A percentile compares a stretch with the other conserved stretches of the same genome.
Conservation (phyloP, 805 yeast species). For the Wickerhamiella allomyrinae region DNA sequence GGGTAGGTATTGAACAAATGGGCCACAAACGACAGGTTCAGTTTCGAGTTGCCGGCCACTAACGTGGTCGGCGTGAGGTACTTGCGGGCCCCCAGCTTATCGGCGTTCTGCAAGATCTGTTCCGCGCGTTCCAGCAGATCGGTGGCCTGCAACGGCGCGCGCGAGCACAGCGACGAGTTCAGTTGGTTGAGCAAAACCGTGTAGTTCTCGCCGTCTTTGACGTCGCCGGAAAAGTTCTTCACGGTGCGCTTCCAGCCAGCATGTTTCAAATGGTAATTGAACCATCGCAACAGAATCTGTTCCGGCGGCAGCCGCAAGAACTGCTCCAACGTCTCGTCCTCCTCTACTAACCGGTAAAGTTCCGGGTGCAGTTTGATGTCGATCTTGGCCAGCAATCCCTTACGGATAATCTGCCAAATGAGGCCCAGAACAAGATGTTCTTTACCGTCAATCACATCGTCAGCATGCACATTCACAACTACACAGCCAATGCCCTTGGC, state of each 20-base stretch:
- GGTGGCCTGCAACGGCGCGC: slow-evolving; percentile 61
- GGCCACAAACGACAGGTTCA: slow-evolving; percentile 94
- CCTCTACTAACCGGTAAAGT: slow-evolving; percentile 83
- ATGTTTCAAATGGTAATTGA: slow-evolving; percentile 86
- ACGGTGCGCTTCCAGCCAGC: slow-evolving; percentile 85
- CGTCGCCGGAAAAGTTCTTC: slow-evolving; percentile 71
- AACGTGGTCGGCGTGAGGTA: slow-evolving; percentile 86
- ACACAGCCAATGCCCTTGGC: slow-evolving; percentile 99
- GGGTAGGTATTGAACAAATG: slow-evolving; percentile 94
- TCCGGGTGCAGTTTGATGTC: slow-evolving; percentile 96
- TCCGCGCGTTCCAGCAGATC: slow-evolving; percentile 77
- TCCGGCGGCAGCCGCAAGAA: slow-evolving; percentile 95
- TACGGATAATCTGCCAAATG: slow-evolving; percentile 96
- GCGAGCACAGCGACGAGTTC: slow-evolving; percentile 69
- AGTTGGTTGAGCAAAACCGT: slow-evolving; percentile 80
- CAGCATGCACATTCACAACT: slow-evolving; percentile 94
- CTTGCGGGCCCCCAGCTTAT: slow-evolving; percentile 80
- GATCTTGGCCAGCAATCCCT: slow-evolving; percentile 86
- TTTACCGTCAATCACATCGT: slow-evolving; percentile 91
- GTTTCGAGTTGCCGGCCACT: slow-evolving; percentile 91
- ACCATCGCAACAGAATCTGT: slow-evolving; percentile 92
- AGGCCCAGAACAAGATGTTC: slow-evolving; percentile 91
- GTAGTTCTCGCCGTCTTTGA: slow-evolving; percentile 89
- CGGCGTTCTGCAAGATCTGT: slow-evolving; percentile 74
- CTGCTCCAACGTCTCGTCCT: slow-evolving; percentile 94